Percentiles rank a stretch among this genome's conserved stretches.
Evolutionary conservation across 441 rosid genomes (phyloP).

Genomic region (Erodium moschatum): DNA sequence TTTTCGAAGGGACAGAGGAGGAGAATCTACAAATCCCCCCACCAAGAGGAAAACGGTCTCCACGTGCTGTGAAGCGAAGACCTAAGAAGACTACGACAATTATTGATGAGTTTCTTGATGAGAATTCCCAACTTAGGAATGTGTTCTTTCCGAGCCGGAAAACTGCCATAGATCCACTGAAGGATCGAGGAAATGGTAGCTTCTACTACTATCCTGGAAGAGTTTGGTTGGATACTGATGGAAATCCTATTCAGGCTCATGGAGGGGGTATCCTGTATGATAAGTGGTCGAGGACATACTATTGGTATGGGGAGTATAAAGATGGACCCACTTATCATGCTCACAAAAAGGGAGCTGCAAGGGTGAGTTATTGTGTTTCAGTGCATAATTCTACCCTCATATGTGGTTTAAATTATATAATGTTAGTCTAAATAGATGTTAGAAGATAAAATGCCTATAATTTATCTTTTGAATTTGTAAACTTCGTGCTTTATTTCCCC

Average conservation of each 20-base stretch:
- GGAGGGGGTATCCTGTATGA: slow-evolving; percentile 74
- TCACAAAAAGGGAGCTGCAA: slow-evolving; percentile 69
- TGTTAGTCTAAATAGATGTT: background rate
- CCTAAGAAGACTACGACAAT: slow-evolving; percentile 56
- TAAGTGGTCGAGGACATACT: slow-evolving; percentile 48
- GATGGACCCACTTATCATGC: slow-evolving; percentile 83
- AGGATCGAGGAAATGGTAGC: slow-evolving; percentile 44
- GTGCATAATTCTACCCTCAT: background rate
- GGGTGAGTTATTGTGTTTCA: slow-evolving; percentile 48
- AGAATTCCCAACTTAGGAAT: slow-evolving; percentile 62
- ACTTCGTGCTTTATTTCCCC: background rate
- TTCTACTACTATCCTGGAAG: slow-evolving; percentile 59
- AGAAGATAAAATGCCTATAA: background rate
- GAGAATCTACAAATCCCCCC: slow-evolving; percentile 65
- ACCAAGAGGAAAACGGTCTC: slow-evolving; percentile 65
- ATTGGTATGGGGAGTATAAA: slow-evolving; percentile 93
- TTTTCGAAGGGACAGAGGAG: slow-evolving; percentile 59
- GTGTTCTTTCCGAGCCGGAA: slow-evolving; percentile 62
- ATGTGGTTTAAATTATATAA: background rate
- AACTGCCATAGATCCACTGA: slow-evolving; percentile 52
- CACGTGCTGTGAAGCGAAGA: slow-evolving; percentile 64
- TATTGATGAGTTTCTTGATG: slow-evolving; percentile 84
- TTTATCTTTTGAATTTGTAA: background rate
- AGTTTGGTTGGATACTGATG: slow-evolving; percentile 83
- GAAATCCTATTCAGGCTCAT: slow-evolving; percentile 90